Conservation (phyloP, 129 eudicot species). For the Daucus carota region DNA sequence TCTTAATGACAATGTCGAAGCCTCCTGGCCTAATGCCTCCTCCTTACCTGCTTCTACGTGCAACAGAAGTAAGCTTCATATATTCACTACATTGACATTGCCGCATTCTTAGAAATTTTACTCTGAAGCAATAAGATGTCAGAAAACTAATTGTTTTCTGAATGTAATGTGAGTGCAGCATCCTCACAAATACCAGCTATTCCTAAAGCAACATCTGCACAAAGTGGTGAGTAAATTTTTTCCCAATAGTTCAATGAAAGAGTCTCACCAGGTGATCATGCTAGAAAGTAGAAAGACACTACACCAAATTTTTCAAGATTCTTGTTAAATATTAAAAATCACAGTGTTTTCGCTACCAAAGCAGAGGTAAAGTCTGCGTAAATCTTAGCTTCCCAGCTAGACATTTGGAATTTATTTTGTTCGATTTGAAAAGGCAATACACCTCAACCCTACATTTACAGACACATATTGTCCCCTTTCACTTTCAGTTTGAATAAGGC, state of each 20-base stretch:
- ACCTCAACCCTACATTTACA: background rate
- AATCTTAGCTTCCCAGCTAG: background rate
- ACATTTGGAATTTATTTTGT: background rate
- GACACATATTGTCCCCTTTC: background rate
- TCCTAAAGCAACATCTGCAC: slow-evolving; percentile 48
- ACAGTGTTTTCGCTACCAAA: no score
- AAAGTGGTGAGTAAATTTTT: slow-evolving; percentile 24
- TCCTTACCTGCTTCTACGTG: slow-evolving; percentile 28
- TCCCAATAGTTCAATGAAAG: background rate
- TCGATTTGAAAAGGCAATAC: background rate
- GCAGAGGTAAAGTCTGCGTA: background rate
- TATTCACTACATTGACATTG: background rate
- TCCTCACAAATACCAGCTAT: slow-evolving; percentile 34
- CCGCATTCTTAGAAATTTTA: background rate
- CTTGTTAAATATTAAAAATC: background rate
- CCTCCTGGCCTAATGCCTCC: slow-evolving; percentile 54
- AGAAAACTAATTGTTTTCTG: background rate
- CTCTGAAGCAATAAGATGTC: background rate
- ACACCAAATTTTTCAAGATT: background rate
- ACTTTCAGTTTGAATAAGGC: background rate
- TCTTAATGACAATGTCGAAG: slow-evolving; percentile 59
- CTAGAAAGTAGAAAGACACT: no score
- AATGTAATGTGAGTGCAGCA: slow-evolving; percentile 21
- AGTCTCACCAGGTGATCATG: background rate
- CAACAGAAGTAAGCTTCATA: slow-evolving; percentile 30